Base-by-base conservation (phyloP, 2,329 filamentous ascomycete genomes). In the Rutstroemia sp. region DNA sequence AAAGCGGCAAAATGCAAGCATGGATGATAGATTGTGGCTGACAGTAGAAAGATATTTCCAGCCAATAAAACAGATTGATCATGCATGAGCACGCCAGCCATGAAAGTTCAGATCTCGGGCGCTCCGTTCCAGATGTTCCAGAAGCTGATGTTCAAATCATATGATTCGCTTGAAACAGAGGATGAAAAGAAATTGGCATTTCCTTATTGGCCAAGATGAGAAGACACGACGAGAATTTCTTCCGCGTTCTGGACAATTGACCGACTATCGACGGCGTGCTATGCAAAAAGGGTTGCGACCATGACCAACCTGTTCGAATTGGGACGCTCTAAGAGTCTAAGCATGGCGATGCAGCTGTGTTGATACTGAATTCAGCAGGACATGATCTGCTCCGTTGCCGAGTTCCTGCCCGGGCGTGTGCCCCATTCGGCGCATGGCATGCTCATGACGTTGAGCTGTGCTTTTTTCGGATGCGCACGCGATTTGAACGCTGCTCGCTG, bases 81-180 rank as follows among this genome's bases (percentile, higher is more conserved):
- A 49, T 54, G 52, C 45, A 54, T 12, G 45, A 54, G 37, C n/a
- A 54, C 52, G 52, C 52, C 45, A 54, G 52, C 52, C 52, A 54
- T 54, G 37, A 54, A 50, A 42, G 8, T 44, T 23, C 5, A 19
- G 30, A 54, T 42, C 25, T 54, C 52, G 52, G 52, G 30, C 45
- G 37, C 52, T 54, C 52, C 52, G 52, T 54, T 38, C 41, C 16
- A 23, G 37, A 38, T 37, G 16, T 46, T 25, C 39, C 50, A 52
- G 23, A 34, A 30, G 27, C 27, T 30, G 27, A 30, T 30, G 9
- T 10, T 52, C n/a, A 23, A 30, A 37, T 38, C 27, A 48, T n/a
- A 25, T 50, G 14, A 39, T 48, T 53, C 19, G 41, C 18, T 53
- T 19, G 25, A 37, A 14, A 8, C 9, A 37, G 34, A 30, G 37